Evolutionary conservation across 129 eudicot genomes (phyloP), one percentile per base, ranked within the genome.

Genomic region (Helianthus tuberosus): DNA sequence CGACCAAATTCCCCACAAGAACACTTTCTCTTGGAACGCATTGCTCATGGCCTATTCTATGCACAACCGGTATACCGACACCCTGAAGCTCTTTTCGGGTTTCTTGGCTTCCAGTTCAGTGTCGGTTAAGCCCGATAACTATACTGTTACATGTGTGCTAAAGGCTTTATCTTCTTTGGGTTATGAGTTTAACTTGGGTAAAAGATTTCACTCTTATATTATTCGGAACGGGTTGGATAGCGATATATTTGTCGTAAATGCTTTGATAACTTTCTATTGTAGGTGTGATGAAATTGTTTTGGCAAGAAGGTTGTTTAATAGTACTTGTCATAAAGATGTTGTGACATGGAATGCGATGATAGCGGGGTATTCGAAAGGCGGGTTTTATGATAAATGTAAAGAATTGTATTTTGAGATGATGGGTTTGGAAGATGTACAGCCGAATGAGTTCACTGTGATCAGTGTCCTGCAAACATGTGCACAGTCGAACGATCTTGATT

Each of bases 281-380:
- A 80, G 91, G 79, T 85, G 93, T 77, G 89, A 74, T 75, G 93
- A 81, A 39, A 12, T 87, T 79, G 72, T 75, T 60, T 58, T 65
- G 23, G 98, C 96, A 2, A 83, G 94, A 72, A 52, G 49, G 11
- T 48, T 89, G 78, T 92, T 89, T 70, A 86, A 87, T 72, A 73
- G 35, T 58, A 68, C 84, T 72, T 75, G 60, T 15, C 55, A 51
- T 29, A 87, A 84, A 84, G 94, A 92, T 79, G 27, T 84, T 71
- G 93, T 92, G 70, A 71, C 96, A 0, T 89, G 91, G 91, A 92
- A 89, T 71, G 85, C 93, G 0, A 92, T 92, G 93, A 81, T 92
- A 72, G 82, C 91, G 12, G 96, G 96, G 67, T 89, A 86, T 82
- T 77, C 93, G 9, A 89, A 89, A 81, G 86, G 85, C 17, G 96